Conservation (phyloP, 2,329 filamentous ascomycete genomes). For the Aspergillus intermedius region DNA sequence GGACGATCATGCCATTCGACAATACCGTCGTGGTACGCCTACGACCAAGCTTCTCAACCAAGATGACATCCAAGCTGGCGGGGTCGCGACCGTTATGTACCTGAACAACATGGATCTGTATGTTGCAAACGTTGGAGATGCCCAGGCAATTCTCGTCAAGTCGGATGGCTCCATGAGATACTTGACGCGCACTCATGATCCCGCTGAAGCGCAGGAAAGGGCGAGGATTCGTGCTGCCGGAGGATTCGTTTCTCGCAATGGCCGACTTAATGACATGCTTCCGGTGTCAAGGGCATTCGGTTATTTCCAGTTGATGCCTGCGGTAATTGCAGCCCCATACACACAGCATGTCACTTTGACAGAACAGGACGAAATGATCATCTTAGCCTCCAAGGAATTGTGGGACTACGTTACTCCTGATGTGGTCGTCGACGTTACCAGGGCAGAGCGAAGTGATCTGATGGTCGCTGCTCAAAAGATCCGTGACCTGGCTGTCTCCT, state of each 20-base stretch:
- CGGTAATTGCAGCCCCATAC: slow-evolving; percentile 84
- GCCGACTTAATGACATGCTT: slow-evolving; percentile 83
- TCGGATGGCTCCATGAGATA: slow-evolving; percentile 77
- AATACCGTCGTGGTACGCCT: slow-evolving; percentile 61
- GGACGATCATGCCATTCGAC: slow-evolving; percentile 60
- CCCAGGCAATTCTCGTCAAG: slow-evolving; percentile 89
- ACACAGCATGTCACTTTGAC: slow-evolving; percentile 70
- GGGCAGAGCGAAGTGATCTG: slow-evolving; percentile 77
- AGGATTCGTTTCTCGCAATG: slow-evolving; percentile 91
- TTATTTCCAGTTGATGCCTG: slow-evolving; percentile 85
- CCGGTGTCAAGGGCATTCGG: slow-evolving; percentile 93
- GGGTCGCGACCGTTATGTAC: slow-evolving; percentile 87
- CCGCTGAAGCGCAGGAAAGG: slow-evolving; percentile 75
- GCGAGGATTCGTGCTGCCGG: slow-evolving; percentile 89
- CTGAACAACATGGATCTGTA: slow-evolving; percentile 84
- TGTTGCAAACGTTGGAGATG: slow-evolving; percentile 91
- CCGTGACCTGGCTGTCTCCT: slow-evolving; percentile 89
- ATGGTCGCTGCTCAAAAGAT: slow-evolving; percentile 95
- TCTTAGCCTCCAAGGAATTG: slow-evolving; percentile 84
- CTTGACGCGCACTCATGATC: slow-evolving; percentile 87
- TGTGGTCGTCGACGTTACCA: slow-evolving; percentile 83
- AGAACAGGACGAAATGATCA: slow-evolving; percentile 86
- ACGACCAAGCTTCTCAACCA: slow-evolving; percentile 73
- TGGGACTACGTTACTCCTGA: slow-evolving; percentile 93
- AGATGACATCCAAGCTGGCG: slow-evolving; percentile 83